Base-by-base conservation (phyloP, 495 filamentous ascomycete genomes). In the Neurospora pannonica region DNA sequence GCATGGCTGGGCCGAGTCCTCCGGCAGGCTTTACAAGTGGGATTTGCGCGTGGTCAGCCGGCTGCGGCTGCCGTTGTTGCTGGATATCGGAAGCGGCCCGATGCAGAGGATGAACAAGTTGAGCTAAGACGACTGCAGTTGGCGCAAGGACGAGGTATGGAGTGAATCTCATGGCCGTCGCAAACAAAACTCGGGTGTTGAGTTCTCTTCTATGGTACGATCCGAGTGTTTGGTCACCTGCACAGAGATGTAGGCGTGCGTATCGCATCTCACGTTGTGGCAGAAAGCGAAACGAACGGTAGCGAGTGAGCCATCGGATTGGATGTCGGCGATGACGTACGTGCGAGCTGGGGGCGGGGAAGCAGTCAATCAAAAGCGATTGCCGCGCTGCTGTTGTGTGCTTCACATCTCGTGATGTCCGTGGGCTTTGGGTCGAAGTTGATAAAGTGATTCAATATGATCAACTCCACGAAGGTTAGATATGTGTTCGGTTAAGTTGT, bases 1-100 rank as follows among this genome's bases (percentile, higher is more conserved):
- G 78, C 38, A 82, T 75, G 21, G 79, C 80, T 37, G 82, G 79
- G 28, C 81, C 83, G 40, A 81, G 81, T 31, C 7, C 54, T 34
- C 79, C 81, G 60, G 75, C 71, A 38, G 81, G 78, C 48, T 81
- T 78, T 79, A 83, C 82, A 71, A 85, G 76, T 67, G 81, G 78
- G 42, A 77, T 54, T 73, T 86, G 85, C 19, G 75, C 60, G 48
- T 42, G 74, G 40, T 77, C 54, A 48, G 72, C 69, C 5, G 72
- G 69, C 46, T 24, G 75, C n/a, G 76, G 34, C 15, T 19, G 70
- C 6, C 48, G 71, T 19, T 70, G 62, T n/a, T 28, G 11, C 42
- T 40, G 42, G n/a, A 42, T 71, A 34, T 71, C 40, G 21, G 75
- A 39, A 8, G 60, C 34, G 21, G 70, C 71, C 31, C 75, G 73